Base-by-base conservation (phyloP, 2,329 filamentous ascomycete genomes). In the Nigrograna mackinnonii region DNA sequence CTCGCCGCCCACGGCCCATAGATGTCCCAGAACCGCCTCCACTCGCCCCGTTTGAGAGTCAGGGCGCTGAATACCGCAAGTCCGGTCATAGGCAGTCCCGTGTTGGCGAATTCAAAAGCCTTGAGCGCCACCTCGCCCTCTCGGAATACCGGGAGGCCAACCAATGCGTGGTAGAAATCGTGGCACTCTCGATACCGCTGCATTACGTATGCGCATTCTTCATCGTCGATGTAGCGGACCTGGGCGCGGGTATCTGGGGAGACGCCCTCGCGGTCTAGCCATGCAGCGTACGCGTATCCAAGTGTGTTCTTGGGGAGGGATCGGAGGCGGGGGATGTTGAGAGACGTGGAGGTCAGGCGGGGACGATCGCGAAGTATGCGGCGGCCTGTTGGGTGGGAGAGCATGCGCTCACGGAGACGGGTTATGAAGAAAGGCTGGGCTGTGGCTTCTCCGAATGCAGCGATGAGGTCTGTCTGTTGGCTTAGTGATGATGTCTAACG, bases 121-220 rank as follows among this genome's bases (percentile, higher is more conserved):
- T 99, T 99, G 55, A 99, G 79, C n/a, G 92, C 94, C 11, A 99
- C 81, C 75, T 99, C 94, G 19, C 94, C 94, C 74, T 99, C 94
- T n/a, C 91, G 81, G 50, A 96, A 86, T 31, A 95, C 83, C 0
- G 94, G 94, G 35, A 99, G 72, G 0, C 92, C 92, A 1, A 91
- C 96, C 39, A 99, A 77, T 0, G 94, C 92, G 69, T 99, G 94
- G 73, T 95, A 96, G 71, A 99, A 96, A 68, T 99, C 94, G 69
- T 99, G 94, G 54, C 88, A 95, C 71, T 99, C 94, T 49, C 94
- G 85, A 70, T 99, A 99, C 40, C 94, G 84, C 75, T 97, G 94
- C 88, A 99, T 95, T 14, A 97, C 94, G 73, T 97, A 99, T 24
- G 94, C 94, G 67, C 91, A 95, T 71, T 99, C 94, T 57, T 87